A percentile compares a stretch with the other conserved stretches of the same genome.
Conservation (phyloP, 139 green algal genomes). For the Tetradesmus obliquus region DNA sequence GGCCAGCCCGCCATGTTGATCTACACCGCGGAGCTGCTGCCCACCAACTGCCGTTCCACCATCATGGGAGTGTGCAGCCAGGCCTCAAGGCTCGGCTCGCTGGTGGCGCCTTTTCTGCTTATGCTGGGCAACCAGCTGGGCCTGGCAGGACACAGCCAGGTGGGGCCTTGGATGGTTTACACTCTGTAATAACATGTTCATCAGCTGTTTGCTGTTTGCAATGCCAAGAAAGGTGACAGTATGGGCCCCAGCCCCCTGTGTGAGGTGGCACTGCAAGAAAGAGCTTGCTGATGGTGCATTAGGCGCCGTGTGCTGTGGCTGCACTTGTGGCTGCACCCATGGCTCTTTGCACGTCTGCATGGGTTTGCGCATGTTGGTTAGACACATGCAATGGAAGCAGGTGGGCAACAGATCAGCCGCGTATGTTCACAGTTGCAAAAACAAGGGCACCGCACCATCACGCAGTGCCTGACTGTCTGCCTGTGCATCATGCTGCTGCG, state of each 20-base stretch:
- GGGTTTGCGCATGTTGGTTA: neutral
- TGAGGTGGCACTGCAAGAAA: too few species aligned
- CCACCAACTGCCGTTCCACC: neutral
- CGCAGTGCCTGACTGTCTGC: neutral
- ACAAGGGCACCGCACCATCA: too few species aligned
- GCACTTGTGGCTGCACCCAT: neutral
- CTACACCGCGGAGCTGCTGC: conserved; percentile 15
- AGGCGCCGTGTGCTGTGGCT: neutral
- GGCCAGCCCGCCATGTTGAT: neutral
- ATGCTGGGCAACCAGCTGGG: neutral
- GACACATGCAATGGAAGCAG: neutral
- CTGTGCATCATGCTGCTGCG: neutral
- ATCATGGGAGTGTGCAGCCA: conserved; percentile 18
- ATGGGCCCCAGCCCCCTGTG: too few species aligned
- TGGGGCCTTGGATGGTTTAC: neutral
- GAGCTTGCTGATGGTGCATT: neutral
- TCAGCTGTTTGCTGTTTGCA: neutral
- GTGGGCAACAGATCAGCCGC: neutral
- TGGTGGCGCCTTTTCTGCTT: conserved; percentile 2
- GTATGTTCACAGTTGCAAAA: neutral
- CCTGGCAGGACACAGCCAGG: neutral
- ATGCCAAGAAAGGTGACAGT: neutral
- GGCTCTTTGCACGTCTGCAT: neutral
- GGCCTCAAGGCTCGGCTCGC: neutral
- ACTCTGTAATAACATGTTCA: neutral